Base-by-base conservation (phyloP, 2,329 filamentous ascomycete genomes). In the Aspergillus piperis region DNA sequence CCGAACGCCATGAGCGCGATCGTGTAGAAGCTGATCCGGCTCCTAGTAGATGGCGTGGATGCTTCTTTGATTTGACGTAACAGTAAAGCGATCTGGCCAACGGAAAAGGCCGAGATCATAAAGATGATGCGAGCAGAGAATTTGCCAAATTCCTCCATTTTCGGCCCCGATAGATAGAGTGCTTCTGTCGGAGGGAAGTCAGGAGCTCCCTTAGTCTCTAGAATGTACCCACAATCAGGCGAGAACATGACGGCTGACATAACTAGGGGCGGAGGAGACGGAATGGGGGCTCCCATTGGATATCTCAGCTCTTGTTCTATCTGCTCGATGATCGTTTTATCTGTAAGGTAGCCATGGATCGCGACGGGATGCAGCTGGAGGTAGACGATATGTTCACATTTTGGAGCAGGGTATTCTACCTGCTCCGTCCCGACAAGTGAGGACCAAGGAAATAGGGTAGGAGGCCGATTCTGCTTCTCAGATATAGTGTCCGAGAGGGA, bases 321-420 rank as follows among this genome's bases (percentile, higher is more conserved):
- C 67, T 79, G 80, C 32, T 80, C 73, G 54, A 86, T 72, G 30
- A 81, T 66, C 44, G 69, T 62, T 21, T 68, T 66, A 53, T 76
- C 71, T 25, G 73, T 68, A 30, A 71, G 53, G 48, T 64, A 68
- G 32, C 69, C 69, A 44, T 67, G 64, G 11, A 78, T 63, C 13
- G 67, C 57, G 11, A 78, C 68, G 4, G 79, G 79, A 62, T 81
- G 77, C 61, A 81, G 80, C 73, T 98, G 95, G 30, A 94, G 80
- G 74, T 93, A 98, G 57, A 96, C 80, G 53, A 99, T 80, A 70
- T 92, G 92, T 75, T 99, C 95, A 81, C 95, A 99, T 67, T 91
- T 90, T 0, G 92, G 91, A 36, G 83, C 77, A 17, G 86, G 84
- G 61, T 78, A 79, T 47, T 77, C 72, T 42, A 76, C 62, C 36